A percentile compares a stretch with the other conserved stretches of the same genome.
Evolutionary conservation across 2,329 filamentous ascomycete species (phyloP).

Genomic region (Chaetothyriales sp.): DNA sequence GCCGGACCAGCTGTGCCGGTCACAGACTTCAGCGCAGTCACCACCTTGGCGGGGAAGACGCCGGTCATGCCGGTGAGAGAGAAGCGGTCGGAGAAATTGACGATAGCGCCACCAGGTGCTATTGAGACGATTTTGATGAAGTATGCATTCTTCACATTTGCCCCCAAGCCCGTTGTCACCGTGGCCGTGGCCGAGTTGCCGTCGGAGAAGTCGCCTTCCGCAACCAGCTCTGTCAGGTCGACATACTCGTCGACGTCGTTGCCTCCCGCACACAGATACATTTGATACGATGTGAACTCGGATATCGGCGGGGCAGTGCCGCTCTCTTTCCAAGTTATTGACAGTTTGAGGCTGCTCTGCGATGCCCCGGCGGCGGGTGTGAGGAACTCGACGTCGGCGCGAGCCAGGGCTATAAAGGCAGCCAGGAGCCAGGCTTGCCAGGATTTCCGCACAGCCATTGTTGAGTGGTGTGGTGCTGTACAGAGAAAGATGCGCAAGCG

Average conservation of each 20-base stretch:
- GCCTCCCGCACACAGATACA: slow-evolving; percentile 47
- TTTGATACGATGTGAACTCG: slow-evolving; percentile 38
- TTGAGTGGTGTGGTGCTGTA: background rate
- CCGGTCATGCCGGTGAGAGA: slow-evolving; percentile 50
- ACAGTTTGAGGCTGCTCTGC: slow-evolving; percentile 36
- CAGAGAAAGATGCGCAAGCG: background rate
- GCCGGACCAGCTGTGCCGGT: slow-evolving; percentile 17
- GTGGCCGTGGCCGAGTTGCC: slow-evolving; percentile 31
- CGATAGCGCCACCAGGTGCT: slow-evolving; percentile 38
- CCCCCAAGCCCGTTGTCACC: slow-evolving; percentile 30
- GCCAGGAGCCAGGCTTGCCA: slow-evolving; percentile 6
- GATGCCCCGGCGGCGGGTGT: slow-evolving; percentile 37
- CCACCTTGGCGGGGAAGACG: slow-evolving; percentile 31
- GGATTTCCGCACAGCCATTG: slow-evolving; percentile 11
- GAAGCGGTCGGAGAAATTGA: slow-evolving; percentile 49
- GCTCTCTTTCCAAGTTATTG: slow-evolving; percentile 42
- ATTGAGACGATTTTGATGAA: slow-evolving; percentile 46
- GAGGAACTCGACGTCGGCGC: slow-evolving; percentile 41
- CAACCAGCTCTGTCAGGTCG: slow-evolving; percentile 27
- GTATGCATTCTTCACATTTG: slow-evolving; percentile 34
- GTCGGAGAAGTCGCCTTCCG: slow-evolving; percentile 23
- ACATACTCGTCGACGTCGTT: slow-evolving; percentile 32
- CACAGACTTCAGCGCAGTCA: slow-evolving; percentile 25
- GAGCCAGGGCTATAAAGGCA: slow-evolving; percentile 16
- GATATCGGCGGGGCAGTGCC: slow-evolving; percentile 35